Evolutionary conservation across 2,329 filamentous ascomycete genomes (phyloP).

Genomic region (Whalleya microplaca): DNA sequence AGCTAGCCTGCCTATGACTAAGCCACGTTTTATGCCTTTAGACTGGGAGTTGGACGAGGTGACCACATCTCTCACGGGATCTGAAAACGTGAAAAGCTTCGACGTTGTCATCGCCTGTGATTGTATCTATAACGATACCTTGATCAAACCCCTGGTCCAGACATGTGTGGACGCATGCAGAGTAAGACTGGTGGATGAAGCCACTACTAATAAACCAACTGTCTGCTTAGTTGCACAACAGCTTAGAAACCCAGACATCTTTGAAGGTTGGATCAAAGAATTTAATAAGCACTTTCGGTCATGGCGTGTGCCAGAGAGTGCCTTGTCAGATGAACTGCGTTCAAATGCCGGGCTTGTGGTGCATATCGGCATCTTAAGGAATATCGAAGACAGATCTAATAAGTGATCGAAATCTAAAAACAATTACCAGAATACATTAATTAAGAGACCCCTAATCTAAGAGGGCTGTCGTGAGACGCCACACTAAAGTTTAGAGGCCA

Average conservation of each 20-base stretch:
- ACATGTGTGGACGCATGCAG: constrained; percentile 77
- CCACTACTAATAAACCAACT: constrained; percentile 50
- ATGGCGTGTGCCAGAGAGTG: constrained; percentile 73
- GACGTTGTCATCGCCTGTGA: constrained; percentile 84
- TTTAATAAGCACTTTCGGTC: constrained; percentile 70
- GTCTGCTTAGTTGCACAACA: constrained; percentile 88
- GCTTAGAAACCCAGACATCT: constrained; percentile 81
- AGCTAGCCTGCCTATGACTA: constrained; percentile 25
- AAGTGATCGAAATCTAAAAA: constrained; percentile 15
- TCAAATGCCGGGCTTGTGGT: constrained; percentile 77
- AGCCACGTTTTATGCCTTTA: constrained; percentile 63
- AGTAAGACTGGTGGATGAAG: constrained; percentile 46
- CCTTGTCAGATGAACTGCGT: constrained; percentile 62
- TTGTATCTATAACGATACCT: constrained; percentile 91
- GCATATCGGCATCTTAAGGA: constrained; percentile 71
- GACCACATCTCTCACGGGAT: constrained; percentile 45
- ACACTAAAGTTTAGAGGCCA: too few relatives aligned
- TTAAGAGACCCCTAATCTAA: background rate
- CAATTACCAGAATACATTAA: constrained; percentile 1
- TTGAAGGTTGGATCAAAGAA: constrained; percentile 76
- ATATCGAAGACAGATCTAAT: constrained; percentile 14
- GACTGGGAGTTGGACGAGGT: constrained; percentile 81
- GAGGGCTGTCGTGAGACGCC: too few relatives aligned
- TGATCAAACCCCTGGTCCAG: constrained; percentile 80
- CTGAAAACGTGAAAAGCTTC: constrained; percentile 51